Base-by-base conservation (phyloP, 2,329 filamentous ascomycete species). In the Fusarium anguioides region DNA sequence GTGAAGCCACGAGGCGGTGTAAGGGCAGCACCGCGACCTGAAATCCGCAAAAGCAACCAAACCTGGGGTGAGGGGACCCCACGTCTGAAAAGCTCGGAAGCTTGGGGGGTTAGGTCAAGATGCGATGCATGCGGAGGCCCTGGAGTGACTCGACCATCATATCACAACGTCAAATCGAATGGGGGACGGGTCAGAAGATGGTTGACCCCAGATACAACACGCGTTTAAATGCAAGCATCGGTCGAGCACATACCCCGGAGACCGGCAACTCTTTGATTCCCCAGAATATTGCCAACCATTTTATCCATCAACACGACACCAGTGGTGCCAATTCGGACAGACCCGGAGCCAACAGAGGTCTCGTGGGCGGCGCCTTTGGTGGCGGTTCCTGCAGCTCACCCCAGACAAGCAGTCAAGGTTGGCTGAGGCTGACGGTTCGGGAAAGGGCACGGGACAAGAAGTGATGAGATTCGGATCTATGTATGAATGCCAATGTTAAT, bases 321-420 rank as follows among this genome's bases (percentile, higher is more conserved):
- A 66, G 64, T 74, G 72, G 72, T 70, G 68, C 66, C 69, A 74
- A 72, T 40, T 64, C 72, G 72, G 72, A 72, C 70, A 69, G 71
- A 70, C 53, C 68, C 72, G 72, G 71, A 58, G 64, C 29, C 49
- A 60, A 47, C 37, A 59, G 39, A 59, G 56, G 68, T 74, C 71
- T 72, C 72, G 69, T 74, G 72, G 64, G 60, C 66, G 39, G 56
- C 33, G 40, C 52, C 46, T 45, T 51, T 57, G 53, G 71, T 73
- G 67, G 71, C 65, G 59, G 68, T 73, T 71, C 69, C 71, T 72
- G 71, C 71, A 73, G 71, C 65, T 65, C 50, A 60, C 60, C 60
- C 55, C 49, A 59, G 65, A 61, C 69, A 18, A 23, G 15, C 47
- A 50, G 36, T 42, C 15, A 10, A 18, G 17, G 23, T 40, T 49